These are phyloP conservation scores for Solanum tarapatanum DNA, from an alignment of 257 asterid species.

Conservation along the genomic window DNA sequence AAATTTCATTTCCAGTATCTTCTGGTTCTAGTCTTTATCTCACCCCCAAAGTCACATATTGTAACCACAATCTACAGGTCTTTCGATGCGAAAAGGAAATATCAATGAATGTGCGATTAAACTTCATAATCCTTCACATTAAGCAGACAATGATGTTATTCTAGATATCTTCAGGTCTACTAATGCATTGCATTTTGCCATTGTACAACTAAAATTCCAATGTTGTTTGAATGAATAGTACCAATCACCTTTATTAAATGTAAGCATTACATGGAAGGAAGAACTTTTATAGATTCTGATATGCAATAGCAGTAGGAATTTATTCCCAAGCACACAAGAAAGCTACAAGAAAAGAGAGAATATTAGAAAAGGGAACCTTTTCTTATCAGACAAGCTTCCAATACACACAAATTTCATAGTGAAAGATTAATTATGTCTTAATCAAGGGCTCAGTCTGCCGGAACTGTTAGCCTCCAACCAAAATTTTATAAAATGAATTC, in stretches of 20 bases:
- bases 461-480: slow-evolving; percentile 21
- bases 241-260: slow-evolving; percentile 4
- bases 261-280: slow-evolving; percentile 14
- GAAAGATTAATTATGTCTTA: slow-evolving; percentile 14
- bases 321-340: slow-evolving; percentile 58
- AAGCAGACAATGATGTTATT: not conserved
- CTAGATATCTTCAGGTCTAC: not conserved
- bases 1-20: not conserved
- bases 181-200: not conserved
- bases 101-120: not conserved
- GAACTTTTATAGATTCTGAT: slow-evolving; percentile 38
- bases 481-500: slow-evolving; percentile 3
- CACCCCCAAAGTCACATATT: not conserved
- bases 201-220: not conserved
- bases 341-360: slow-evolving; percentile 19
- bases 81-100: not conserved
- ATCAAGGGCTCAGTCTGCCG: slow-evolving; percentile 22
- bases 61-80: not conserved
- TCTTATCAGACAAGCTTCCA: slow-evolving; percentile 30
- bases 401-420: slow-evolving; percentile 12
- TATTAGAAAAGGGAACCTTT: slow-evolving; percentile 24
- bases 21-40: not conserved
- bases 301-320: slow-evolving; percentile 42
- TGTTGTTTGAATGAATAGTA: not conserved
- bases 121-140: not conserved